Evolutionary conservation across 129 eudicot species (phyloP), one percentile per base, ranked within the genome.

Genomic region (Flaveria linearis): DNA sequence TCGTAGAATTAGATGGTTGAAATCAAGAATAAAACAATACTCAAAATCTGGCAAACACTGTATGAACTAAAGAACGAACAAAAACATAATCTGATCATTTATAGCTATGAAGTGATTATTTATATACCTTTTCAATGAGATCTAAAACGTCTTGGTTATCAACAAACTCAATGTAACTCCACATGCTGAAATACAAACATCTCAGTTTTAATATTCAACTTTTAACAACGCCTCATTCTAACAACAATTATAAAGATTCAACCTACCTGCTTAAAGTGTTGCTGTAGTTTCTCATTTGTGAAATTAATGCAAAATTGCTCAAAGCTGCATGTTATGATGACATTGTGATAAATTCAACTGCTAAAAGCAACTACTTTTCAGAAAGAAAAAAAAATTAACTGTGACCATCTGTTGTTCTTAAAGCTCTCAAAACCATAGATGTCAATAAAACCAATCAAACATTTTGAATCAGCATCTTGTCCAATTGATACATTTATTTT

Each of bases 401-500:
- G 66, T 75, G 69, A 51, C 55, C 82, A 91, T 97, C 99, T 94
- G 83, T 94, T 94, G 85, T 86, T 84, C 78, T 87, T 91, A 76
- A 94, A 94, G 89, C 99, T 94, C 83, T 94, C 99, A 78, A 94
- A 94, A 51, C 99, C 99, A 78, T 94, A 94, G 55, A 94, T 94
- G 81, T 94, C 99, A 70, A 94, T 97, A 22, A 94, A 97, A 45
- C 99, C 99, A 87, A 95, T 95, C 69, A 91, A 84, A 84, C 77
- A 85, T 74, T 85, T 87, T 61, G 99, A 95, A 13, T 57, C 69
- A 1, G 88, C 64, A 85, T 95, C 97, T 85, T 95, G 99, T 79
- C 99, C 97, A 69, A 95, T 95, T 57, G 99, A 91, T 66, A 76
- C 76, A 71, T 95, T 95, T 39, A 95, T 95, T 84, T 89, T 95